A percentile compares a stretch with the other conserved stretches of the same genome.
These are phyloP conservation scores for Hippophae rhamnoides DNA, from an alignment of 306 rosid genomes.

Conservation along the genomic window DNA sequence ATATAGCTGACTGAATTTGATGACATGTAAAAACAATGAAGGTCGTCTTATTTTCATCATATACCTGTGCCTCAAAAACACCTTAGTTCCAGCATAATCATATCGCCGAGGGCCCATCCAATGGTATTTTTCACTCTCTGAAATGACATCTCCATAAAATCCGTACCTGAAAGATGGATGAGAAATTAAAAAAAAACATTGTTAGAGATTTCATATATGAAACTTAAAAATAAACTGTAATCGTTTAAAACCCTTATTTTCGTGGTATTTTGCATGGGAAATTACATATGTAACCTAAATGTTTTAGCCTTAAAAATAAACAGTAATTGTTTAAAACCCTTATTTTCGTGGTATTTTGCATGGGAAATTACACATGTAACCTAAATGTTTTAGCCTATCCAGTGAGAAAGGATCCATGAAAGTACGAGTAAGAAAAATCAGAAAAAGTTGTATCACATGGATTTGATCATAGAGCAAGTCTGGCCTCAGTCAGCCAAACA, in stretches of 20 bases:
- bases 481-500: slow-evolving; percentile 1
- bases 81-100: slow-evolving; percentile 89
- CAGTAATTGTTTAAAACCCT: no score
- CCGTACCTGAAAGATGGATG: slow-evolving; percentile 57
- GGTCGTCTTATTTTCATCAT: slow-evolving; percentile 8
- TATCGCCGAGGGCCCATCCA: slow-evolving; percentile 98
- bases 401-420: no score
- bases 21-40: slow-evolving; percentile 2
- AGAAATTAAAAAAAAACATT: slow-evolving; percentile 18
- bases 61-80: slow-evolving; percentile 73
- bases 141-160: slow-evolving; percentile 94
- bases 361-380: no score
- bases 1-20: background rate
- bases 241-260: no score
- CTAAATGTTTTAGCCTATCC: no score
- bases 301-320: no score
- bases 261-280: no score
- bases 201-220: no score
- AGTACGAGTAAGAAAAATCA: background rate
- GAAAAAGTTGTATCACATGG: background rate
- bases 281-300: no score
- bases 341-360: no score
- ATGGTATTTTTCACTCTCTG: slow-evolving; percentile 85
- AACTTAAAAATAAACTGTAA: no score
- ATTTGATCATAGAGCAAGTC: background rate